phyloP scores from a whole-genome alignment of 441 rosid species.

The Erodium moschatum region DNA sequence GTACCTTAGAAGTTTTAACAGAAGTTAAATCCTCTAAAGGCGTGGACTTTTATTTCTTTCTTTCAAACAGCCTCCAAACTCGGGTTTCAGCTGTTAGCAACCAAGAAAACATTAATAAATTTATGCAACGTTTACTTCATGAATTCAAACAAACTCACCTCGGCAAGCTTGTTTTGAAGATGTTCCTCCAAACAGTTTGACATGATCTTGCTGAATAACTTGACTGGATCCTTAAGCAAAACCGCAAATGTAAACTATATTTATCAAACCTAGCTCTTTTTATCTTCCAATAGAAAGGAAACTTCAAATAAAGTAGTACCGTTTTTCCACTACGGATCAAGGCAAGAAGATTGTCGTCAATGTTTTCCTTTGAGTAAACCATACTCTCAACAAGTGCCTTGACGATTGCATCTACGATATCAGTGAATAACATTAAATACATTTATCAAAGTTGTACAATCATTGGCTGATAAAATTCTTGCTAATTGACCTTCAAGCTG shows the following conservation, averaged over 20 bases:
- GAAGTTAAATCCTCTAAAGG: conserved; percentile 35
- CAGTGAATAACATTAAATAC: background rate
- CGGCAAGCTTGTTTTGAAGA: conserved; percentile 27
- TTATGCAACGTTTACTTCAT: background rate
- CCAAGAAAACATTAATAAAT: background rate
- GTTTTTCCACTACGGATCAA: conserved; percentile 30
- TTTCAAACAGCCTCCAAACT: conserved; percentile 29
- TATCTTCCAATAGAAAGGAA: background rate
- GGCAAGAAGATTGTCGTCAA: conserved; percentile 37
- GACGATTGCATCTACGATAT: conserved; percentile 38
- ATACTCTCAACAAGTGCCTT: conserved; percentile 44
- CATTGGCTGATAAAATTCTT: conserved; percentile 4
- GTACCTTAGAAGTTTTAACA: conserved; percentile 36
- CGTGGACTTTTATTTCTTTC: conserved; percentile 28
- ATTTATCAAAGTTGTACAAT: too few species aligned
- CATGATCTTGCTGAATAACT: conserved; percentile 37
- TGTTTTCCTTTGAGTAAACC: conserved; percentile 58
- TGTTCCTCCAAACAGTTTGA: conserved; percentile 38
- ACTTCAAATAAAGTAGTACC: conserved; percentile 31
- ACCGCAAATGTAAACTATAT: background rate
- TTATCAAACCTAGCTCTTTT: background rate
- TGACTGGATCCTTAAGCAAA: conserved; percentile 42
- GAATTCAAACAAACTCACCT: conserved; percentile 36
- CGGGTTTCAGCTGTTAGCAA: conserved; percentile 40
- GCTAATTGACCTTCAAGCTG: conserved; percentile 37